Conservation (phyloP, 345 rosid species). For the Triadica sebifera region DNA sequence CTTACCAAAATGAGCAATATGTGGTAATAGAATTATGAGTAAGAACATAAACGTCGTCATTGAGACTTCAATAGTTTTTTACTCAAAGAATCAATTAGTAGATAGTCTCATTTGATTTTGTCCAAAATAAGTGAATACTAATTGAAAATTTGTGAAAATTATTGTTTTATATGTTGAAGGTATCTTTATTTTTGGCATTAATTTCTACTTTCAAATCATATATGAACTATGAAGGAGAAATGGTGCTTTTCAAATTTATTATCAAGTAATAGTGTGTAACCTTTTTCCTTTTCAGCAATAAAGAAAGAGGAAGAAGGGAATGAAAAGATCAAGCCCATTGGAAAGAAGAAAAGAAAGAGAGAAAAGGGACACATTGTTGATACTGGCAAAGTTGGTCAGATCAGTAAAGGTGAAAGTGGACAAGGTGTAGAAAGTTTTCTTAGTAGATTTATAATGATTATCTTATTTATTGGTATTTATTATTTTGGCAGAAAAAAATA, state of each 20-base stretch:
- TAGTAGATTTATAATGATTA: not conserved
- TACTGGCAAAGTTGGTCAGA: constrained; percentile 1
- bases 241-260: not conserved
- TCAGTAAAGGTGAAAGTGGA: constrained; percentile 17
- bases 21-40: not conserved
- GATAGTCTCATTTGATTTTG: not conserved
- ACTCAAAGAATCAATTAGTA: not conserved
- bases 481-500: constrained; percentile 16
- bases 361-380: constrained; percentile 10
- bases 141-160: not conserved
- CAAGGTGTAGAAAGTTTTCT: not conserved
- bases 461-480: constrained; percentile 2
- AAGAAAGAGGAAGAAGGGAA: constrained; percentile 20
- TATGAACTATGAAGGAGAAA: not conserved
- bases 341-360: constrained; percentile 33
- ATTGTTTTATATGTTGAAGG: not conserved
- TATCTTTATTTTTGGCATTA: constrained; percentile 7
- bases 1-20: not conserved
- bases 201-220: not conserved
- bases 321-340: too few relatives aligned
- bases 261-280: not conserved
- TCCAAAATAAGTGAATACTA: not conserved
- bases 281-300: constrained; percentile 20
- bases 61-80: not conserved
- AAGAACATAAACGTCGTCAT: too few relatives aligned